Conservation (phyloP, 2,329 filamentous ascomycete species). For the Septoria linicola region DNA sequence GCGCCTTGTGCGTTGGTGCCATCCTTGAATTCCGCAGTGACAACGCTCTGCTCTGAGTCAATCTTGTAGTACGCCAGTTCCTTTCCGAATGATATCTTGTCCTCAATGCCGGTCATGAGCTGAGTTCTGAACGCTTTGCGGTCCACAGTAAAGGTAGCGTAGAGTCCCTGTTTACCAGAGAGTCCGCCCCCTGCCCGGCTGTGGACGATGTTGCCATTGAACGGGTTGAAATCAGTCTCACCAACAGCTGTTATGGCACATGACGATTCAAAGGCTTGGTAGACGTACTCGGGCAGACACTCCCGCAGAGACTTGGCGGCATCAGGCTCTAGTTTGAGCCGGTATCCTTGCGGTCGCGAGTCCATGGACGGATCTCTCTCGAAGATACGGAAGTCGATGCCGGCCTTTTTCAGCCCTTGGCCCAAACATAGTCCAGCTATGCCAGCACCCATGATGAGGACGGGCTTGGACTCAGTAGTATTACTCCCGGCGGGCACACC, state of each 20-base stretch:
- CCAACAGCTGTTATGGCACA: constrained; percentile 24
- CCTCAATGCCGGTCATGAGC: constrained; percentile 26
- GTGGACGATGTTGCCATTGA: constrained; percentile 24
- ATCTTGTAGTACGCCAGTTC: constrained; percentile 21
- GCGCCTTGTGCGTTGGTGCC: constrained; percentile 17
- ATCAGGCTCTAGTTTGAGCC: constrained; percentile 26
- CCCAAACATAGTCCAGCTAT: constrained; percentile 28
- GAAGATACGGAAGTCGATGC: constrained; percentile 25
- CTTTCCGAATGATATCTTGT: constrained; percentile 25
- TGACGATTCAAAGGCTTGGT: constrained; percentile 23
- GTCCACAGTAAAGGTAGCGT: constrained; percentile 26
- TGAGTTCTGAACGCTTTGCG: constrained; percentile 23
- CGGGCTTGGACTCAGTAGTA: constrained; percentile 2
- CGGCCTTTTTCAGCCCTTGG: constrained; percentile 26
- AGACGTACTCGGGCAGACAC: constrained; percentile 22
- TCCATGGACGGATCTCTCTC: constrained; percentile 26
- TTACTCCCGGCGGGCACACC: background rate
- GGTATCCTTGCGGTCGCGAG: constrained; percentile 28
- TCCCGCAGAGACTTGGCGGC: constrained; percentile 25
- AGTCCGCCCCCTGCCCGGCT: constrained; percentile 24
- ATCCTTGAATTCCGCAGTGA: constrained; percentile 23
- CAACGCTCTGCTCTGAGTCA: constrained; percentile 9
- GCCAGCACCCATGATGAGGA: constrained; percentile 29
- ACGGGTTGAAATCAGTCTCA: constrained; percentile 27
- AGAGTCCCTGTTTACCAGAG: constrained; percentile 18